Conservation (phyloP, 768 basidiomycete species). For the Suillus subluteus region DNA sequence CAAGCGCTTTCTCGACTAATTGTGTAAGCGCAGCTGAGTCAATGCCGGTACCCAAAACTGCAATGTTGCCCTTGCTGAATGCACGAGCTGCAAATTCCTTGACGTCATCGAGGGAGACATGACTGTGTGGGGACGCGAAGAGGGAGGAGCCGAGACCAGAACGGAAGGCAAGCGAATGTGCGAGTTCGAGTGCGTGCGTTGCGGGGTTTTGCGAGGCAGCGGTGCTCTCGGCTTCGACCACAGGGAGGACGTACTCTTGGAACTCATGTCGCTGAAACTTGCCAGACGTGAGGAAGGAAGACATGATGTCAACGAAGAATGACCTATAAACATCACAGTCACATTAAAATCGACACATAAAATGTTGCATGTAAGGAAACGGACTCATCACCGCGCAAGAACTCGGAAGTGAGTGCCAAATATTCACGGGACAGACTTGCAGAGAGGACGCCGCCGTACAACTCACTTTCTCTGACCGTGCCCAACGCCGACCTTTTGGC, state of each 20-base stretch:
- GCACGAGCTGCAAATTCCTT: slow-evolving; percentile 72
- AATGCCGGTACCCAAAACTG: slow-evolving; percentile 88
- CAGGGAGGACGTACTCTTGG: slow-evolving; percentile 71
- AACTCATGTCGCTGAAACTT: slow-evolving; percentile 82
- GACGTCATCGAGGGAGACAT: slow-evolving; percentile 69
- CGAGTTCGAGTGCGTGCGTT: slow-evolving; percentile 79
- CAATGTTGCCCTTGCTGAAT: slow-evolving; percentile 80
- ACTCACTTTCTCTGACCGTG: slow-evolving; percentile 89
- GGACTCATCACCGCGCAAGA: slow-evolving; percentile 94
- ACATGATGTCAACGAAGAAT: slow-evolving; percentile 89
- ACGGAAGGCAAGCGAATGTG: slow-evolving; percentile 93
- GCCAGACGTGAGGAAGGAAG: slow-evolving; percentile 81
- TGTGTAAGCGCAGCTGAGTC: slow-evolving; percentile 67
- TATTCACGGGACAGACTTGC: slow-evolving; percentile 86
- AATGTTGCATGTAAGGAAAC: slow-evolving; percentile 38
- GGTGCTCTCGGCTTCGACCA: slow-evolving; percentile 70
- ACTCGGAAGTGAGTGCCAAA: slow-evolving; percentile 92
- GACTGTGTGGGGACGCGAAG: slow-evolving; percentile 73
- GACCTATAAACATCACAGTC: slow-evolving; percentile 46
- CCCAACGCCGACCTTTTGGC: slow-evolving; percentile 84
- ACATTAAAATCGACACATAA: background rate
- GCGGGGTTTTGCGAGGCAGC: slow-evolving; percentile 63
- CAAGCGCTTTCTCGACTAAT: slow-evolving; percentile 74
- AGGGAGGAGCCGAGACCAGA: slow-evolving; percentile 90
- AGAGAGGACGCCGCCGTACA: slow-evolving; percentile 91